Conservation (phyloP, 345 rosid species). For the Gossypium thurberi region DNA sequence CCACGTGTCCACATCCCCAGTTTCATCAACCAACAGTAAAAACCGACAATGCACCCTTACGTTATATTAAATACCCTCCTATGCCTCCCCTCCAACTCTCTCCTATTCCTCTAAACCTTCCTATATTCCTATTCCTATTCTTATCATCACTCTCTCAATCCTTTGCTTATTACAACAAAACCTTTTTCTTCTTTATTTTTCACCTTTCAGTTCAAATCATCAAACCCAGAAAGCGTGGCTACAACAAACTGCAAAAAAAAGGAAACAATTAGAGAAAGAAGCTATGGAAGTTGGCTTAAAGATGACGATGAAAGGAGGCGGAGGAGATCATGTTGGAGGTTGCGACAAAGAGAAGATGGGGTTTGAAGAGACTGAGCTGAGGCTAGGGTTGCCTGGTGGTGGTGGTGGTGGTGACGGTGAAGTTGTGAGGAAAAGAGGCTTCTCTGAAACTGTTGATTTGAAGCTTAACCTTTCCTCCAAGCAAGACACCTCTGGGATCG, state of each 20-base stretch:
- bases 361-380: constrained; percentile 66
- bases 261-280: constrained; percentile 3
- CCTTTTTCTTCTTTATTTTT: not conserved
- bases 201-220: not conserved
- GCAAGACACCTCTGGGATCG: constrained; percentile 6
- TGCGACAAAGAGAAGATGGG: constrained; percentile 31
- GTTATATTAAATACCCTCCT: constrained; percentile 22
- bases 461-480: constrained; percentile 63
- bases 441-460: constrained; percentile 66
- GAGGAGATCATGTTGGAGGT: constrained; percentile 2
- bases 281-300: constrained; percentile 26
- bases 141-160: no score
- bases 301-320: constrained; percentile 13
- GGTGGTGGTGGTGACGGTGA: constrained; percentile 29
- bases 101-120: no score
- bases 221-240: not conserved
- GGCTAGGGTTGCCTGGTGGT: constrained; percentile 65
- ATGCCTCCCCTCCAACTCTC: constrained; percentile 10
- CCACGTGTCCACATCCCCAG: constrained; percentile 28
- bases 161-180: no score
- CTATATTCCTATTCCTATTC: no score
- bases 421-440: constrained; percentile 59
- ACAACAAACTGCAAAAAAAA: not conserved
- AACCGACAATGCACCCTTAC: constrained; percentile 13
- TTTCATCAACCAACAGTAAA: not conserved